Conservation (phyloP, 345 rosid species). For the Populus euphratica region DNA sequence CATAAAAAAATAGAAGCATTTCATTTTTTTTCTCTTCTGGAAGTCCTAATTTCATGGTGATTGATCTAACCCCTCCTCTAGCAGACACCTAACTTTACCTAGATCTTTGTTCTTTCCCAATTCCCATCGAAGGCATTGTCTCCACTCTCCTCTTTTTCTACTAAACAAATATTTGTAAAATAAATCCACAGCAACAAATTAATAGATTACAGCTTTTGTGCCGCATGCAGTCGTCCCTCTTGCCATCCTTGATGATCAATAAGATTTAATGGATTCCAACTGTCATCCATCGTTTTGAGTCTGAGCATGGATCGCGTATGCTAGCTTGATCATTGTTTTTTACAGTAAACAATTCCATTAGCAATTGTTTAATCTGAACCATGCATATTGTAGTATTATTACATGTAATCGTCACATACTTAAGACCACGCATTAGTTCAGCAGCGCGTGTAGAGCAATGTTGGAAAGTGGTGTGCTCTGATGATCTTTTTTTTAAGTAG, state of each 20-base stretch:
- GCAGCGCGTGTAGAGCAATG: too few species aligned
- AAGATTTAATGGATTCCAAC: not conserved
- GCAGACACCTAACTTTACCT: slow-evolving; percentile 25
- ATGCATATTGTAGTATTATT: too few species aligned
- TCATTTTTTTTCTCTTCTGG: not conserved
- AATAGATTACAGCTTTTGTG: not conserved
- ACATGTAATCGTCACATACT: too few species aligned
- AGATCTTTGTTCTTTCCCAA: slow-evolving; percentile 21
- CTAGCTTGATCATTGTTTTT: too few species aligned
- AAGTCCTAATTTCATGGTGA: slow-evolving; percentile 20
- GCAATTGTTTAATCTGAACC: too few species aligned
- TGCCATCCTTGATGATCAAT: not conserved
- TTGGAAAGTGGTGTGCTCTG: too few species aligned
- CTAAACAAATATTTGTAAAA: not conserved
- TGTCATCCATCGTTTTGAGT: not conserved
- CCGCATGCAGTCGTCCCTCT: not conserved
- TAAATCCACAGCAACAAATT: not conserved
- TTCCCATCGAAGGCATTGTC: slow-evolving; percentile 23
- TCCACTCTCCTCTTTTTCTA: slow-evolving; percentile 16
- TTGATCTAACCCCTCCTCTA: slow-evolving; percentile 22
- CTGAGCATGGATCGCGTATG: too few species aligned
- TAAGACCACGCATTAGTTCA: too few species aligned
- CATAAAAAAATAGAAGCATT: not conserved
- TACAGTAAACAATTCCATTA: too few species aligned
- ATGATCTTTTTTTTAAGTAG: too few species aligned